These are phyloP conservation scores for Wickerhamiella domercqiae DNA, from an alignment of 805 yeast genomes.

Conservation along the genomic window DNA sequence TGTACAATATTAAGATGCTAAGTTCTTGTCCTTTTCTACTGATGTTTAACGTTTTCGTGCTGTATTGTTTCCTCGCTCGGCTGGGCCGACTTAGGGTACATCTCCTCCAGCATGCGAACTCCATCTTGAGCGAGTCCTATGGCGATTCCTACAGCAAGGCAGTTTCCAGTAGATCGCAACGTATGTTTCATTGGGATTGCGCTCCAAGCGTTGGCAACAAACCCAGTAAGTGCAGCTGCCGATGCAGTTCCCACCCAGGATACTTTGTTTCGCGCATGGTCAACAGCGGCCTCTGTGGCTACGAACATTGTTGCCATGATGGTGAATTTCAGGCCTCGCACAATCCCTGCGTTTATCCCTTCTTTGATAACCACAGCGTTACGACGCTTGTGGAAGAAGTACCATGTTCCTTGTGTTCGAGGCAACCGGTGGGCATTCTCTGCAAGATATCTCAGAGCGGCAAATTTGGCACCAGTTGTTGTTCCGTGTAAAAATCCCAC, in stretches of 20 bases:
- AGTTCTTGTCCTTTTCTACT: too few relatives aligned
- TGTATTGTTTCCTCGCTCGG: too few relatives aligned
- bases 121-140: slow-evolving; percentile 57
- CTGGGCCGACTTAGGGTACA: too few relatives aligned
- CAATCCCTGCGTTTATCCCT: slow-evolving; percentile 37
- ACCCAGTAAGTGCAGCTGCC: slow-evolving; percentile 40
- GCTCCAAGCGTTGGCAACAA: slow-evolving; percentile 33
- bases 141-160: slow-evolving; percentile 41
- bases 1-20: too few relatives aligned
- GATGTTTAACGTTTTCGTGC: too few relatives aligned
- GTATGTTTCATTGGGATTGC: slow-evolving; percentile 21
- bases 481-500: slow-evolving; percentile 33
- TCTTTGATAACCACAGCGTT: slow-evolving; percentile 53
- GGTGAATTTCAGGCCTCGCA: slow-evolving; percentile 30
- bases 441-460: slow-evolving; percentile 50
- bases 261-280: slow-evolving; percentile 34
- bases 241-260: slow-evolving; percentile 51
- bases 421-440: slow-evolving; percentile 78
- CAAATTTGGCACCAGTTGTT: slow-evolving; percentile 38
- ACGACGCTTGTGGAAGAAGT: slow-evolving; percentile 70
- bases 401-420: slow-evolving; percentile 68
- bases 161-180: slow-evolving; percentile 29
- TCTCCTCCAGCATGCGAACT: slow-evolving; percentile 4
- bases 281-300: slow-evolving; percentile 47
- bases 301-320: slow-evolving; percentile 36